Conservation (phyloP, 129 eudicot genomes). For the Pseudognaphalium luteoalbum region DNA sequence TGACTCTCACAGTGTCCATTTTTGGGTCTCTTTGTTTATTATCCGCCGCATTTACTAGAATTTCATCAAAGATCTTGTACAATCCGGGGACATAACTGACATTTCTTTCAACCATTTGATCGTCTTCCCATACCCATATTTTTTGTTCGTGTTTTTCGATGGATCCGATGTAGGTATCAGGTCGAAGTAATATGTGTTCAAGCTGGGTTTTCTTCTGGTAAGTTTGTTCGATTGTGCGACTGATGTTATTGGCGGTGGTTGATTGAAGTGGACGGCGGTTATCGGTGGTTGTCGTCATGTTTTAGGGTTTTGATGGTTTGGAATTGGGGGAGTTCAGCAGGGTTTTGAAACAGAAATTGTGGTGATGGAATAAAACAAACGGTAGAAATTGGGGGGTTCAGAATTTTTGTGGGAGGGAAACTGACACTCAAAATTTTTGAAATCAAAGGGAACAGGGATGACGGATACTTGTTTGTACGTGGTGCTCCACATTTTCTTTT, state of each 20-base stretch:
- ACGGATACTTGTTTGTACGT: no score
- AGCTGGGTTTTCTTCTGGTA: conserved; percentile 96
- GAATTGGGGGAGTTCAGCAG: neutral
- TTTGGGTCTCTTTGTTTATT: no score
- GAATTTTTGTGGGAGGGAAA: conserved; percentile 29
- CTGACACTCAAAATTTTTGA: conserved; percentile 10
- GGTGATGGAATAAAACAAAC: no score
- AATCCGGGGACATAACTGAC: conserved; percentile 81
- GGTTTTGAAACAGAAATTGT: no score
- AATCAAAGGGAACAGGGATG: conserved; percentile 1
- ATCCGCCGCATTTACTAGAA: conserved; percentile 87
- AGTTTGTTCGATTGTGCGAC: conserved; percentile 76
- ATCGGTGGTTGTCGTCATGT: conserved; percentile 32
- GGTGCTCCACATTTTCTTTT: no score
- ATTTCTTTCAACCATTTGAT: conserved; percentile 40
- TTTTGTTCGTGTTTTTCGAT: conserved; percentile 65
- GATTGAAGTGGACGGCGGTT: conserved; percentile 54
- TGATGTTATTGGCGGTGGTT: conserved; percentile 60
- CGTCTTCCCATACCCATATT: conserved; percentile 65
- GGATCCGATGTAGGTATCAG: conserved; percentile 95
- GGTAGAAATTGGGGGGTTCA: neutral
- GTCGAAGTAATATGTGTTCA: conserved; percentile 94
- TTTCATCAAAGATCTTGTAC: conserved; percentile 93
- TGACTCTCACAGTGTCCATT: no score
- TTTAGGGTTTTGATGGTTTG: neutral